These are phyloP conservation scores for Solidago caesia DNA, from an alignment of 129 eudicot genomes.

Conservation along the genomic window DNA sequence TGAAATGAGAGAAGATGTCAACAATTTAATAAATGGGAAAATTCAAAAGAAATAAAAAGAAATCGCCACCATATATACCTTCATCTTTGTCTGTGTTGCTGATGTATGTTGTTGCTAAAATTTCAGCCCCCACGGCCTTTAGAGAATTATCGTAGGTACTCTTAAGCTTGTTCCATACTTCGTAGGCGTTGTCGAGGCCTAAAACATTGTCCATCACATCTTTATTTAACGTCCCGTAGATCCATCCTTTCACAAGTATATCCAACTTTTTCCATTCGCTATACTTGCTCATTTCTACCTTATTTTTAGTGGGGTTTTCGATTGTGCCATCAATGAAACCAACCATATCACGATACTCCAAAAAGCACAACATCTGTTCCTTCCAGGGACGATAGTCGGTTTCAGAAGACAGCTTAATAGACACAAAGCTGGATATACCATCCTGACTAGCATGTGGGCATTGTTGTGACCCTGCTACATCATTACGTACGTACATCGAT, in stretches of 20 bases:
- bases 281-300: too few species aligned
- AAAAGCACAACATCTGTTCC: not conserved
- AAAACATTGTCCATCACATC: not conserved
- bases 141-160: not conserved
- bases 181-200: not conserved
- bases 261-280: conserved; percentile 3
- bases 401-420: not conserved
- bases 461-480: conserved; percentile 12
- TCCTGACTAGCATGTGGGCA: conserved; percentile 5
- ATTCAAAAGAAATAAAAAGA: too few species aligned
- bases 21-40: too few species aligned
- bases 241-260: conserved; percentile 8
- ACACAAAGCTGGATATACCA: conserved; percentile 2
- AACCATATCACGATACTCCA: conserved; percentile 4
- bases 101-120: too few species aligned
- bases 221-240: not conserved
- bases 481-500: too few species aligned
- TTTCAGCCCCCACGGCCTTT: not conserved
- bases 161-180: conserved; percentile 8
- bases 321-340: conserved; percentile 7
- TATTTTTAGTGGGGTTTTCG: not conserved
- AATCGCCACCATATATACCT: too few species aligned
- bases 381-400: not conserved
- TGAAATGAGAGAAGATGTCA: too few species aligned
- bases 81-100: too few species aligned